Evolutionary conservation across 805 yeast genomes (phyloP), one percentile per base, ranked within the genome.

Genomic region (Barnettozyma sp.): DNA sequence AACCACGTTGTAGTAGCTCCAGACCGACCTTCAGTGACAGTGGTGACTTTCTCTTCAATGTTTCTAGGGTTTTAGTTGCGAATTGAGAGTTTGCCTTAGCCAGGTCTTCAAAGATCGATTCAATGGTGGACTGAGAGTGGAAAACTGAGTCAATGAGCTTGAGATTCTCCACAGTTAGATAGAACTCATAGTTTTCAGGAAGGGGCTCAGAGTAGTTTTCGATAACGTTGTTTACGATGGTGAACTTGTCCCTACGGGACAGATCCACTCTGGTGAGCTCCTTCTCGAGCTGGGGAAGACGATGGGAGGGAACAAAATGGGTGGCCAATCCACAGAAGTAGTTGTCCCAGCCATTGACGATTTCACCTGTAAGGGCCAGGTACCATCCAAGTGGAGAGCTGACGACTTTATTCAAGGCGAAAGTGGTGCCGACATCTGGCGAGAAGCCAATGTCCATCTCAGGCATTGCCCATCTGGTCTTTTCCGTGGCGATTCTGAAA

Each of bases 401-500:
- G 17, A 65, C 46, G 41, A 86, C 61, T 44, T 82, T 74, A 22
- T 95, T 87, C 48, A 92, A 65, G 61, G 87, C 88, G 62, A 85
- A 90, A 9, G 94, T 76, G 24, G 94, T 80, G 29, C 97, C 98
- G 10, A 92, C 97, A 59, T 92, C 98, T 15, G 95, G 94, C 62
- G 85, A 83, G 59, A 86, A 85, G 1, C 98, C 98, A 57, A 92
- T 92, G 52, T 84, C 87, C 70, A 94, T 82, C 62, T 92, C 97
- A 7, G 98, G 97, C 98, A 92, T 92, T 43, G 97, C 95, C 63
- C 87, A 73, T 56, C 79, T 71, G 9, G 97, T 88, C 50, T 74
- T 72, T 50, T 90, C 97, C 27, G 95, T 83, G n/a, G 94, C 94
- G 25, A 92, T 65, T 54, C 97, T 76, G 68, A 90, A 90, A 4